A percentile compares a stretch with the other conserved stretches of the same genome.
phyloP scores from a whole-genome alignment of 2,329 filamentous ascomycete genomes.

The Clarireedia monteithiana region DNA sequence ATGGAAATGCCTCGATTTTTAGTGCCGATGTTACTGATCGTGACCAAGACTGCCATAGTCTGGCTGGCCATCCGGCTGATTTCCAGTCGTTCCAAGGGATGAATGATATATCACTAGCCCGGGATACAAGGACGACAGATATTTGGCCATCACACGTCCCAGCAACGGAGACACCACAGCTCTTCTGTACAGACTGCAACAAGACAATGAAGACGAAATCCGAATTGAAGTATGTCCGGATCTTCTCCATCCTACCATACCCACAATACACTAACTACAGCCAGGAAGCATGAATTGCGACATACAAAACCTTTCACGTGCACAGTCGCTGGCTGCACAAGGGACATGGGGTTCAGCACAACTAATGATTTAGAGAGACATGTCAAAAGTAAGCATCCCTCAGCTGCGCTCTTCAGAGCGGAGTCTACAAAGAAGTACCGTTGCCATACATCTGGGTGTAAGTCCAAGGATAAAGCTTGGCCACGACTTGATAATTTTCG shows the following conservation, averaged over 20 bases:
- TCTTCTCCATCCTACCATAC: neutral
- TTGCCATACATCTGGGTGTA: slow-evolving; percentile 51
- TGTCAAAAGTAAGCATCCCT: slow-evolving; percentile 59
- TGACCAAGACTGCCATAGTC: slow-evolving; percentile 25
- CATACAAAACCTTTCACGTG: slow-evolving; percentile 65
- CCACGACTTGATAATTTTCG: slow-evolving; percentile 81
- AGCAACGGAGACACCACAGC: slow-evolving; percentile 11
- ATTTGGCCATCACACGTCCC: slow-evolving; percentile 13
- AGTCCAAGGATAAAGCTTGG: slow-evolving; percentile 61
- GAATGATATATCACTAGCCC: slow-evolving; percentile 15
- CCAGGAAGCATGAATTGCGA: slow-evolving; percentile 66
- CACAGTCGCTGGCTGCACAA: slow-evolving; percentile 44
- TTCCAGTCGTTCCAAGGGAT: slow-evolving; percentile 19
- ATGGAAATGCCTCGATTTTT: slow-evolving; percentile 27
- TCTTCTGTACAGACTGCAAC: slow-evolving; percentile 35
- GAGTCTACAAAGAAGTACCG: slow-evolving; percentile 44
- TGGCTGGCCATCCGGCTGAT: slow-evolving; percentile 19
- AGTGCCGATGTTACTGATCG: slow-evolving; percentile 25
- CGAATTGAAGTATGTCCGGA: slow-evolving; percentile 43
- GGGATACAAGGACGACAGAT: slow-evolving; percentile 15
- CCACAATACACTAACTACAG: slow-evolving; percentile 15
- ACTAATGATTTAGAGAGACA: slow-evolving; percentile 77
- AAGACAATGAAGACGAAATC: slow-evolving; percentile 42
- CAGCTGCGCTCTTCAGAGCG: slow-evolving; percentile 36
- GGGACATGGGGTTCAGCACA: slow-evolving; percentile 66